Evolutionary conservation across 805 yeast genomes (phyloP).

Genomic region (Nakazawaea peltata): DNA sequence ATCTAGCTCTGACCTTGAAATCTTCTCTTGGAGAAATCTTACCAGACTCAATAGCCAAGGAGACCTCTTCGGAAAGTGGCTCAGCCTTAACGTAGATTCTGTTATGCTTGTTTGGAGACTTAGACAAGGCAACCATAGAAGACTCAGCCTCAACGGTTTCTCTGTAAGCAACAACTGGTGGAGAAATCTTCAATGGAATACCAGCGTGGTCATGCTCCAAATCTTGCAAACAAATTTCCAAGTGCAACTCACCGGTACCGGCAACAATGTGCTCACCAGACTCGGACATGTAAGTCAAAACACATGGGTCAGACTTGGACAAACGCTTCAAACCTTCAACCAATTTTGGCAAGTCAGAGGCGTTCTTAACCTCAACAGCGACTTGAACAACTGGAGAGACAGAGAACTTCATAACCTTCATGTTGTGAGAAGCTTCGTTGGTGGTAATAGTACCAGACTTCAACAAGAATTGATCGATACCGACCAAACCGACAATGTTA

Average conservation of each 20-base stretch:
- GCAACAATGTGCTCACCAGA: conserved; percentile 99
- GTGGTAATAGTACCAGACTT: conserved; percentile 99
- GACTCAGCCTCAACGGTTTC: conserved; percentile 95
- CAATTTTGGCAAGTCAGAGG: conserved; percentile 97
- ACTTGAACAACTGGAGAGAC: conserved; percentile 99
- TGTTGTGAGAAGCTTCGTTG: conserved; percentile 93
- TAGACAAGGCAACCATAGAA: conserved; percentile 91
- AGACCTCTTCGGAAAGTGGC: conserved; percentile 90
- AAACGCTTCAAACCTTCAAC: conserved; percentile 99
- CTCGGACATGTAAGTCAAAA: conserved; percentile 75
- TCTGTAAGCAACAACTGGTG: conserved; percentile 98
- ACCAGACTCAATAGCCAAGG: conserved; percentile 90
- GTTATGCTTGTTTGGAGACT: conserved; percentile 99
- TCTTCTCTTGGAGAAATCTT: conserved; percentile 92
- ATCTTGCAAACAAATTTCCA: conserved; percentile 95
- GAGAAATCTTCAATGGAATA: conserved; percentile 95
- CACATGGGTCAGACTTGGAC: conserved; percentile 99
- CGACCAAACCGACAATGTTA: conserved; percentile 99
- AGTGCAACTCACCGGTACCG: conserved; percentile 99
- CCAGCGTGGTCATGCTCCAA: conserved; percentile 99
- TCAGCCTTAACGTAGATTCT: conserved; percentile 97
- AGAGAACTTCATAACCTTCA: conserved; percentile 99
- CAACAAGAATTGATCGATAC: conserved; percentile 99
- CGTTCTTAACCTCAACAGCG: conserved; percentile 99
- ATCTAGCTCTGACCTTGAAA: conserved; percentile 98